Evolutionary conservation across 352 stramenopile genomes (phyloP).

Genomic region (Phytophthora nicotianae): DNA sequence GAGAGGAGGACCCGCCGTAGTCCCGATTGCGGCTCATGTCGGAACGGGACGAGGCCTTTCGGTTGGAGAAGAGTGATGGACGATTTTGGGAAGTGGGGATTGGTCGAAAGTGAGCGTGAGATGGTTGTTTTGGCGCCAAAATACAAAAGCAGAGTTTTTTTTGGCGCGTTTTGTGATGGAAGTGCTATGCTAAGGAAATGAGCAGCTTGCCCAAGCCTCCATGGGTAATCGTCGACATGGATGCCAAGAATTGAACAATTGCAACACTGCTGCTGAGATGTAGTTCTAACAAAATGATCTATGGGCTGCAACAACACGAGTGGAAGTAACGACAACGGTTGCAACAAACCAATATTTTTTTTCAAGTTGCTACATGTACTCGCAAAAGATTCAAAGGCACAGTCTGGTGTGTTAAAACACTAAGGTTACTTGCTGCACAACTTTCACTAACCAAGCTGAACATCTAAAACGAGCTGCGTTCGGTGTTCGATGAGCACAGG

Average conservation of each 20-base stretch:
- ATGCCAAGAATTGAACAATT: no score
- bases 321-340: not conserved
- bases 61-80: slow-evolving; percentile 16
- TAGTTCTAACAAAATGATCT: not conserved
- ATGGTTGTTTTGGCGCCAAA: slow-evolving; percentile 16
- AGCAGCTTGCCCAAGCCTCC: no score
- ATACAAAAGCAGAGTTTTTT: not conserved
- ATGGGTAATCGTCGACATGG: no score
- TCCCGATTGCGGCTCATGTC: slow-evolving; percentile 30
- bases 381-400: no score
- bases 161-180: not conserved
- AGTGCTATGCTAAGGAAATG: no score
- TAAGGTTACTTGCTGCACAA: not conserved
- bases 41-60: slow-evolving; percentile 1
- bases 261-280: no score
- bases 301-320: not conserved
- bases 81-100: not conserved
- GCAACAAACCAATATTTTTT: not conserved
- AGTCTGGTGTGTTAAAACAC: not conserved
- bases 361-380: no score
- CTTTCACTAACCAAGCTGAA: slow-evolving; percentile 3
- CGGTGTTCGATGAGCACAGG: slow-evolving; percentile 7
- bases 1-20: slow-evolving; percentile 29
- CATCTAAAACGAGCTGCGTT: slow-evolving; percentile 8
- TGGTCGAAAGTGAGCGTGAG: slow-evolving; percentile 9